Base-by-base conservation (phyloP, 2,329 filamentous ascomycete species). In the Cordyceps cateniannulata region DNA sequence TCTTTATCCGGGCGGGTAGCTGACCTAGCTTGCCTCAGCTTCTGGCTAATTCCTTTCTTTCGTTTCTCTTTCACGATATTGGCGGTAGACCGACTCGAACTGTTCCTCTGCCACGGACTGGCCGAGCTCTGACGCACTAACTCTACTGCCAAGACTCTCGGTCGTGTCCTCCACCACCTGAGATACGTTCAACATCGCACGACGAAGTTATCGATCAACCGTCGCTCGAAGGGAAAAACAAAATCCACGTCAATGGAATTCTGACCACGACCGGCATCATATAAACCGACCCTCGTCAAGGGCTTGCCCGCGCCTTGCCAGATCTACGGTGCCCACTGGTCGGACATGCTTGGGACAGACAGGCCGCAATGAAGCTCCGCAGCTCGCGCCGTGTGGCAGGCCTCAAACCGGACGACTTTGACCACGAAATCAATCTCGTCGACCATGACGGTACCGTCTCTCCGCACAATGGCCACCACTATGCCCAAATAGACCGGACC, bases 341-440 rank as follows among this genome's bases (percentile, higher is more conserved):
- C 27, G 20, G 51, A 48, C 48, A 45, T 51, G 56, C 25, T 25
- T 45, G 56, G 35, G 47, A 24, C 38, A 25, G 9, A 18, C 24
- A 18, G 35, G 24, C 12, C n/a, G 42, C 35, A 38, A 62, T 71
- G 60, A 74, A 66, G 66, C 70, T 74, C 64, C 69, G 78, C 66
- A 80, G 76, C 65, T 84, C 81, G 64, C 84, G 84, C 68, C 83
- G 85, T 68, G 81, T 77, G 42, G 70, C 77, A 56, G 75, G 77
- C 60, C 76, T 85, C 61, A 80, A 81, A 70, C 83, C 86, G 65
- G 76, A 75, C 70, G 84, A 88, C 66, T 88, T 87, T 69, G 85
- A 88, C 67, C 88, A 90, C 72, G 85, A 87, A 71, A 92, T 93
- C 69, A 75, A 71, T 65, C 82, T 93, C 42, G 78, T 90, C 65